Base-by-base conservation (phyloP, 1,284 basidiomycete genomes). In the Moesziomyces sp. region DNA sequence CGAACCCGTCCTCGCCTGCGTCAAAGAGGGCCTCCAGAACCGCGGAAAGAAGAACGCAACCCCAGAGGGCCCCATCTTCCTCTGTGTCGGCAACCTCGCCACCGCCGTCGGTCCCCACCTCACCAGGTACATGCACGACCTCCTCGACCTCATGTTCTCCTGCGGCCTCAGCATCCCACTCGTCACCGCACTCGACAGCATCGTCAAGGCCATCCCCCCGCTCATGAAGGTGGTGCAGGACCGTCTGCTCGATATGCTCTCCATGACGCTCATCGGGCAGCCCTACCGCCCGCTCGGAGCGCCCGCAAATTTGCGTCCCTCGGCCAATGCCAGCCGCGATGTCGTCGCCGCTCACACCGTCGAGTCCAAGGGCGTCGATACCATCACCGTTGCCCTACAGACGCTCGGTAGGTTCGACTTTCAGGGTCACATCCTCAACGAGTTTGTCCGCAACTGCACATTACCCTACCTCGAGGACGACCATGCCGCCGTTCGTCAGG, bases 81-180 rank as follows among this genome's bases (percentile, higher is more conserved):
- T 98, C 86, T 99, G 97, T 85, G 89, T 99, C 51, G 94, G 94
- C 38, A 95, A 98, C 93, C 87, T 99, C 52, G 94, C 95, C 1
- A 90, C 91, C 0, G 94, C 97, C 5, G 94, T 99, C 42, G 97
- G 97, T 0, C 94, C 95, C 1, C 96, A 95, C 82, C 87, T 99
- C 53, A 98, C 97, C 0, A 93, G 95, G 81, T 88, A 97, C 61
- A 88, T 99, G 77, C 97, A 98, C 84, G 97, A 99, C 81, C 91
- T 98, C 75, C 89, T 99, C 35, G 94, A 98, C 83, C 87, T 97
- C 51, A 99, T 99, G 92, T 94, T 99, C 84, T 92, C 91, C 0
- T 97, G 92, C 85, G 96, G 95, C 2, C 86, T 99, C 64, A 96
- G 92, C 78, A 93, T 96, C 64, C 90, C 95, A 11, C 87, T 99